These are phyloP conservation scores for Globisporangium apiculatum DNA, from an alignment of 352 stramenopile genomes.

Conservation along the genomic window DNA sequence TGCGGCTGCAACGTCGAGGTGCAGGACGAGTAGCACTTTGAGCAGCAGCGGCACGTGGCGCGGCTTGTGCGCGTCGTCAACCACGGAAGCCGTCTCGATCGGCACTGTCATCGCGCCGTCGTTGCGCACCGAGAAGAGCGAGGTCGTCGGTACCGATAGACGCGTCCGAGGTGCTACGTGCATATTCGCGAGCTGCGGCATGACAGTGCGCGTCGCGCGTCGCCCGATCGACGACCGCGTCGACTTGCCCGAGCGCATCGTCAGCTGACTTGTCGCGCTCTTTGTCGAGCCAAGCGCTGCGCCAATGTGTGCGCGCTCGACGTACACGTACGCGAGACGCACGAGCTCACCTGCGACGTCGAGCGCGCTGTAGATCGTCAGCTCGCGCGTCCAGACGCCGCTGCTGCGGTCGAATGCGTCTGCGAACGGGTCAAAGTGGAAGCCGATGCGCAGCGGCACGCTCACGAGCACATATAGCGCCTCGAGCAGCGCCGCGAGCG, in stretches of 20 bases:
- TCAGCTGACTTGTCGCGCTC: neutral
- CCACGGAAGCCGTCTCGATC: slow-evolving; percentile 6
- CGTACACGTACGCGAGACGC: slow-evolving; percentile 10
- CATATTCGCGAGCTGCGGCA: slow-evolving; percentile 2
- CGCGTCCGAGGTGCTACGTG: neutral
- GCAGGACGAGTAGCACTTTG: slow-evolving; percentile 7
- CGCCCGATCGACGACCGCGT: neutral
- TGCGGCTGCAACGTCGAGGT: slow-evolving; percentile 9
- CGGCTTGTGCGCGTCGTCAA: neutral
- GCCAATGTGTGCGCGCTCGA: slow-evolving; percentile 6
- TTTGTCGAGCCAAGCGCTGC: neutral
- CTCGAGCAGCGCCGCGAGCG: slow-evolving; percentile 23
- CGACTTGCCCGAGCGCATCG: neutral
- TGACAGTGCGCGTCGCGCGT: neutral
- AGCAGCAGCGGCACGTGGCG: slow-evolving; percentile 1
- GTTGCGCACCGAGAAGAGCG: slow-evolving; percentile 8
- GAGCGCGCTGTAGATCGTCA: slow-evolving; percentile 21
- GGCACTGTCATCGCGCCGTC: neutral
- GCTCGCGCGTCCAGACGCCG: slow-evolving; percentile 17
- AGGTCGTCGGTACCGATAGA: slow-evolving; percentile 1
- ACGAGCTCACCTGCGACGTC: slow-evolving; percentile 23
- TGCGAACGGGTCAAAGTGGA: slow-evolving; percentile 33
- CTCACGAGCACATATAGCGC: slow-evolving; percentile 30
- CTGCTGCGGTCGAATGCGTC: neutral
- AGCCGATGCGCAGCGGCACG: slow-evolving; percentile 31